Evolutionary conservation across 2,329 filamentous ascomycete species (phyloP), one percentile per base, ranked within the genome.

Genomic region (Talaromyces sp.): DNA sequence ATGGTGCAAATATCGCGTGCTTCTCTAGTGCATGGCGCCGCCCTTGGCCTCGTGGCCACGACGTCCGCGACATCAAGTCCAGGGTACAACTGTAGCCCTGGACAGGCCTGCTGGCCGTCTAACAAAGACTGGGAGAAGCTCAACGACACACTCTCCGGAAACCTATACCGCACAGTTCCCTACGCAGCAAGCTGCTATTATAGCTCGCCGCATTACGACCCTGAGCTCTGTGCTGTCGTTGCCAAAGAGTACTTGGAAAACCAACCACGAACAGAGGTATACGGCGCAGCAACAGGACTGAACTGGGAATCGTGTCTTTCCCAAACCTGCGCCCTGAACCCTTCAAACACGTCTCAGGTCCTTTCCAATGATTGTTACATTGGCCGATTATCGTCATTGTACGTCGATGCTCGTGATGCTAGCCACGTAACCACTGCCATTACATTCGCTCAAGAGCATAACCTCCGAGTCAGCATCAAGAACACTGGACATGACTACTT

Each of bases 91-190:
- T 72, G 70, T 46, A 63, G 63, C 41, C 68, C 68, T 17, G 52
- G 66, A 41, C 64, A 76, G 49, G 59, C 41, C 17, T 78, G 75
- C 62, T 79, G 76, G 75, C 77, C 77, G 2, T 67, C 70, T 3
- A 27, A 57, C 10, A 59, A 70, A 4, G 66, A 74, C 38, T 78
- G 77, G 77, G 63, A 66, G 11, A 55, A 63, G 1, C 66, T 79
- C 32, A 78, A 78, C 59, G 58, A 60, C 24, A 72, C 75, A 3
- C 64, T 77, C 24, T 64, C 68, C 8, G 75, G 76, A 2, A 71
- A 72, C 57, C 68, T 78, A 26, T 64, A 74, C 11, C 65, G 68
- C 24, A 69, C 73, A 4, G 64, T 64, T 1, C 75, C 74, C 3
- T 64, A 69, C 0, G 74, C 69, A 9, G 63, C 63, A 13, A 66